phyloP scores from a whole-genome alignment of 306 rosid species.

The Gastrolobium bilobum region DNA sequence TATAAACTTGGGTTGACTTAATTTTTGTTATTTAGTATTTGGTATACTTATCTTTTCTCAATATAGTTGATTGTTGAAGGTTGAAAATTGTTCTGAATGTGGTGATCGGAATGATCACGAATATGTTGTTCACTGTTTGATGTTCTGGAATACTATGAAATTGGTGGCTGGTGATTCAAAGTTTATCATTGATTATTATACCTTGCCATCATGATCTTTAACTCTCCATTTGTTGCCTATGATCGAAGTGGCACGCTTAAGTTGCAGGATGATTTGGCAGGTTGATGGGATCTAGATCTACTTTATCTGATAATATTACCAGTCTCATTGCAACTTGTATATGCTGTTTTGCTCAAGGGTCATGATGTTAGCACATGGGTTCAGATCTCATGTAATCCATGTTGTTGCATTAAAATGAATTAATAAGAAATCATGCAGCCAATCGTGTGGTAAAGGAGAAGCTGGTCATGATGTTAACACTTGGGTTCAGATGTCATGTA shows the following conservation, averaged over 20 bases:
- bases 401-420: slow-evolving; percentile 14
- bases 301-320: background rate
- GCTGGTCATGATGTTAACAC: background rate
- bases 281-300: slow-evolving; percentile 36
- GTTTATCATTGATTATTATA: background rate
- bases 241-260: background rate
- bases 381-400: background rate
- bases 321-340: slow-evolving; percentile 1
- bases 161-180: slow-evolving; percentile 18
- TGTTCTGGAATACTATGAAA: slow-evolving; percentile 18
- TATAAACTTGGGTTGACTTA: slow-evolving; percentile 41
- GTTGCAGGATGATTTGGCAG: background rate
- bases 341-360: slow-evolving; percentile 1
- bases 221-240: background rate
- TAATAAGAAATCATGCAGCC: background rate
- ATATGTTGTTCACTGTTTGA: slow-evolving; percentile 18
- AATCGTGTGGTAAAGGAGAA: background rate
- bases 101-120: slow-evolving; percentile 18
- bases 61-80: slow-evolving; percentile 33
- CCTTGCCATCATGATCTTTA: slow-evolving; percentile 5
- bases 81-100: slow-evolving; percentile 30
- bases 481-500: background rate
- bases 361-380: background rate
- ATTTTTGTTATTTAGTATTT: slow-evolving; percentile 15
- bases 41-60: background rate